Percentiles rank a stretch among this genome's conserved stretches.
Evolutionary conservation across 305 asterid genomes (phyloP).

Genomic region (Solanum chacoense): DNA sequence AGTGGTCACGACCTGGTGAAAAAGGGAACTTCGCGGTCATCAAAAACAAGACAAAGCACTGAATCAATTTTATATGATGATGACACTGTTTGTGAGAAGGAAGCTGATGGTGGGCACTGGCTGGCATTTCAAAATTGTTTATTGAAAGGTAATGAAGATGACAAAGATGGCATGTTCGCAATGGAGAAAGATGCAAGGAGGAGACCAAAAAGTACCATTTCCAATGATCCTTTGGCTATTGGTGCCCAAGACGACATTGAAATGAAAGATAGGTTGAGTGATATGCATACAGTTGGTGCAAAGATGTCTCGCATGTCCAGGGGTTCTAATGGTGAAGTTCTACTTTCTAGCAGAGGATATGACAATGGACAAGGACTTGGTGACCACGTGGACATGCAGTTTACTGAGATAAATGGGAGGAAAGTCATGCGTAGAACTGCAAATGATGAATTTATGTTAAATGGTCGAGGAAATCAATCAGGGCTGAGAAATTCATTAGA

Average conservation of each 20-base stretch:
- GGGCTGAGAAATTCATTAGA: constrained; percentile 38
- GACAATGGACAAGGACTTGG: constrained; percentile 25
- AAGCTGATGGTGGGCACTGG: constrained; percentile 67
- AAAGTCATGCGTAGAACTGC: constrained; percentile 34
- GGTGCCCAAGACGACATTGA: constrained; percentile 28
- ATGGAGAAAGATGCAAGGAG: constrained; percentile 46
- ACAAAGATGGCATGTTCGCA: constrained; percentile 33
- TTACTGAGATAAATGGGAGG: constrained; percentile 45
- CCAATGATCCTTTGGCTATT: constrained; percentile 43
- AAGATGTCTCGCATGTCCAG: constrained; percentile 25
- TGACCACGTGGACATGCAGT: constrained; percentile 35
- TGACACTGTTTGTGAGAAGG: constrained; percentile 30
- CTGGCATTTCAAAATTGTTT: constrained; percentile 82
- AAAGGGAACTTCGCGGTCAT: constrained; percentile 27
- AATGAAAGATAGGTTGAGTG: constrained; percentile 37
- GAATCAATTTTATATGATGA: constrained; percentile 18
- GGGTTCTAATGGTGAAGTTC: constrained; percentile 36
- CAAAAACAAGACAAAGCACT: constrained; percentile 35
- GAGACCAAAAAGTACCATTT: constrained; percentile 26
- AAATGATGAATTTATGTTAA: constrained; percentile 52
- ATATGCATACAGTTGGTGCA: constrained; percentile 37
- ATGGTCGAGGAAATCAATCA: constrained; percentile 28
- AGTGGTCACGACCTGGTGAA: constrained; percentile 13
- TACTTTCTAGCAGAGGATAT: constrained; percentile 27
- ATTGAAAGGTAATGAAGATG: constrained; percentile 51